Evolutionary conservation across 2,329 filamentous ascomycete species (phyloP), one percentile per base, ranked within the genome.

Genomic region (Ampelomyces quisqualis): DNA sequence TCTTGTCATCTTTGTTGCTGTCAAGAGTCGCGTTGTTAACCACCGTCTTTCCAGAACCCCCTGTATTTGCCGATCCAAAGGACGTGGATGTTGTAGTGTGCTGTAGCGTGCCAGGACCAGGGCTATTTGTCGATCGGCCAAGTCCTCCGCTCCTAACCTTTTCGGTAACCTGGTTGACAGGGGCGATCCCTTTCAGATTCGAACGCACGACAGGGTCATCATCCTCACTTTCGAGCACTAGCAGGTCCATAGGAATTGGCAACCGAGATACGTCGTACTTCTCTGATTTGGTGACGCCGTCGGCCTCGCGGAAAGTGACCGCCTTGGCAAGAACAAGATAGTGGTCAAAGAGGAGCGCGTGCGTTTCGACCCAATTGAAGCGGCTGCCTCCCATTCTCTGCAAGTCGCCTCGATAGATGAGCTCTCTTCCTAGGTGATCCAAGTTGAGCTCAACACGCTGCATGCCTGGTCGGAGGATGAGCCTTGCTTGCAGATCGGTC

Each of bases 241-340:
- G 76, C 2, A 98, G 76, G 56, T 95, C 90, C 91, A 98, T 98
- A 0, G 93, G 93, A 49, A 98, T 96, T 5, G 87, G 89, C 74
- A 95, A 78, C 67, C 94, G 90, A 1, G 90, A 96, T 21, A 98
- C 91, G 67, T 98, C 93, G 56, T 93, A 98, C 51, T 78, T 77
- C 58, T 86, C 82, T 57, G 88, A 89, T 70, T 86, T 93, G 38
- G 85, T 78, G n/a, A 79, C 80, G 33, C 80, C 81, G 30, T 82
- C 78, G 30, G 83, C 80, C 58, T 90, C 89, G 31, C 82, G 75
- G 8, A 78, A 75, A 3, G 84, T 76, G 6, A 88, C 77, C 5
- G 75, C 77, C 73, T 98, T 98, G 26, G 93, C 87, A 30, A 98
- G 73, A 22, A 98, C 90, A 24, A 98, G 78, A 67, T 96, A 98